Evolutionary conservation across 495 filamentous ascomycete species (phyloP).

Genomic region (Lineolata rhizophorae): DNA sequence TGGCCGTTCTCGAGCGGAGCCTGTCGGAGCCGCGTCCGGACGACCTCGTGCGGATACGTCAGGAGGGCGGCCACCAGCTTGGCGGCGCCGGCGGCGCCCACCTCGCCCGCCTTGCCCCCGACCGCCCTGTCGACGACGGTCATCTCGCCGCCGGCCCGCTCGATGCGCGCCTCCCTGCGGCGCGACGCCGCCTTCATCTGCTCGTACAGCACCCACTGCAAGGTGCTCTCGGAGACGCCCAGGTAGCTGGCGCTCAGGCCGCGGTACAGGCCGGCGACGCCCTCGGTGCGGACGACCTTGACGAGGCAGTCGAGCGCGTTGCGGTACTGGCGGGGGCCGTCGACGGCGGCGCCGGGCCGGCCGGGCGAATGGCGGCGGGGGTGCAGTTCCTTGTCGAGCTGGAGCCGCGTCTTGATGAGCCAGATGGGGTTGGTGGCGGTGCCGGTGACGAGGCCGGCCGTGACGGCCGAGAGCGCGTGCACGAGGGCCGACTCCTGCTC

Average conservation of each 20-base stretch:
- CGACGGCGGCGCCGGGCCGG: background rate
- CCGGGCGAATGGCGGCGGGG: constrained; percentile 31
- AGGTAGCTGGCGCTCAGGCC: constrained; percentile 75
- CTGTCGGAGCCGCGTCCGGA: constrained; percentile 60
- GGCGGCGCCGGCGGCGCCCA: constrained; percentile 56
- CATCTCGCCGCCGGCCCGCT: constrained; percentile 47
- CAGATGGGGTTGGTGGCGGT: constrained; percentile 86
- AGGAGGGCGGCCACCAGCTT: constrained; percentile 62
- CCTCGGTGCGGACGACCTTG: constrained; percentile 58
- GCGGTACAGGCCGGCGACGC: constrained; percentile 56
- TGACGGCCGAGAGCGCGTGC: constrained; percentile 49
- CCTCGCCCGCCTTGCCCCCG: constrained; percentile 47
- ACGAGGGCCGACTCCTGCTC: constrained; percentile 46
- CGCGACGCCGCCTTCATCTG: constrained; percentile 49
- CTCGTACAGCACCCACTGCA: constrained; percentile 80
- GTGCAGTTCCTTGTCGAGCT: constrained; percentile 76
- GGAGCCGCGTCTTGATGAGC: constrained; percentile 75
- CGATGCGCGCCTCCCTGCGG: constrained; percentile 30
- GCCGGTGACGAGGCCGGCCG: constrained; percentile 56
- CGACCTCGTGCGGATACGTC: constrained; percentile 83
- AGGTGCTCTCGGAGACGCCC: constrained; percentile 62
- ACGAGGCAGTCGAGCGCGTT: constrained; percentile 63
- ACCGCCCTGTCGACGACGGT: constrained; percentile 65
- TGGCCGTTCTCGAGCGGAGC: constrained; percentile 50
- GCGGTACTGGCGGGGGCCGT: constrained; percentile 44